Evolutionary conservation across 2,329 filamentous ascomycete species (phyloP).

Genomic region (Bipolaris bicolor): DNA sequence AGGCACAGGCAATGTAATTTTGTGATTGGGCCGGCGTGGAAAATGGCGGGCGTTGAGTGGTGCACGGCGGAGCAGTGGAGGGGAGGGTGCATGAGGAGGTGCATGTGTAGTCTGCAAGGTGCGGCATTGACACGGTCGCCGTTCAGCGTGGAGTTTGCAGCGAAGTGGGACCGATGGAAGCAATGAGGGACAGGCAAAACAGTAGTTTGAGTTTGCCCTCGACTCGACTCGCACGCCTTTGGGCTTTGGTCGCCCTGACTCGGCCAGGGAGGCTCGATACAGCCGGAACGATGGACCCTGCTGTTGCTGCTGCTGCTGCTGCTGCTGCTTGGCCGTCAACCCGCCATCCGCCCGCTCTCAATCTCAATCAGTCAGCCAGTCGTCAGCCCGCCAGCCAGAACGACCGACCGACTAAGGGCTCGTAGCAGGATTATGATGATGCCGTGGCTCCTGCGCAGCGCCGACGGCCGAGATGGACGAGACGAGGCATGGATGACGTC

Average conservation of each 20-base stretch:
- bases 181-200: not conserved
- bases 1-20: constrained; percentile 22
- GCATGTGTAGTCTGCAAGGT: constrained; percentile 25
- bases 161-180: constrained; percentile 2
- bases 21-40: constrained; percentile 36
- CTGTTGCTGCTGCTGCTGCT: constrained; percentile 9
- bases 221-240: constrained; percentile 12
- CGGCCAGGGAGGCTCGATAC: constrained; percentile 12
- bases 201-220: constrained; percentile 11
- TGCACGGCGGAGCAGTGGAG: not conserved
- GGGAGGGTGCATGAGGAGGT: constrained; percentile 15
- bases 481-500: not conserved
- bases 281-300: constrained; percentile 20
- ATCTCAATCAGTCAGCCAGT: not conserved
- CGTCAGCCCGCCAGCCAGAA: not conserved
- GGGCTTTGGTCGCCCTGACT: constrained; percentile 16
- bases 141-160: constrained; percentile 12
- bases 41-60: constrained; percentile 29
- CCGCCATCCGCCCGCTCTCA: not conserved
- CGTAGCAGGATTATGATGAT: constrained; percentile 11
- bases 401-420: constrained; percentile 2
- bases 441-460: not conserved
- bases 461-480: not conserved
- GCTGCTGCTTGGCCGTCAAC: not conserved
- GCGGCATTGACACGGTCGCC: constrained; percentile 7